Base-by-base conservation (phyloP, 352 stramenopile genomes). In the Phytophthora nicotianae region DNA sequence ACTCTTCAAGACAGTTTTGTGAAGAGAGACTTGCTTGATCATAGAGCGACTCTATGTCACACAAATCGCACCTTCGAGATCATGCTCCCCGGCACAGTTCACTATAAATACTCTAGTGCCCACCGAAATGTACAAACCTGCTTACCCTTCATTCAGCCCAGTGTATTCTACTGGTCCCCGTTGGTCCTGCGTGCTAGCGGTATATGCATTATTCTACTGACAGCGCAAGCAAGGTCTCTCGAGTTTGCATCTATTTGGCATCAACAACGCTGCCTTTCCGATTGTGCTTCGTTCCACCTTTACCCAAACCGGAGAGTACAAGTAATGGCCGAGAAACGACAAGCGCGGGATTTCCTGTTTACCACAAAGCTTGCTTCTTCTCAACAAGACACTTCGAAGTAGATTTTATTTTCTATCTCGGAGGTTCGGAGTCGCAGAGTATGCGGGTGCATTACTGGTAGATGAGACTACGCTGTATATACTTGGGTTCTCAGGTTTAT, bases 401-500 rank as follows among this genome's bases (percentile, higher is more conserved):
- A 29, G 4, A 8, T 29, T 7, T 3, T 29, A 29, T 7, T 20
- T 24, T 24, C 38, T 46, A 46, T 46, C 7, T 17, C 26, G 6
- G 9, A 24, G 38, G 38, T 46, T 17, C 38, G 7, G 38, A 46
- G 4, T 46, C 21, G 10, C 23, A 41, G 16, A 41, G 13, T 41
- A 19, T 41, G 35, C 35, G 13, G 9, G 21, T 35, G 43, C n/a
- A 20, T 50, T 50, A 50, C 43, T 50, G 13, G 17, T 50, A 50
- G 43, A 50, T 50, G 23, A 35, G 13, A 33, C 2, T 35, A 50
- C 43, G 23, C 43, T 20, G 43, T 50, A 50, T 50, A 35, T 35
- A 50, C 27, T 16, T 19, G 29, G 29, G 29, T 13, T 35, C 13
- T 35, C 13, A 13, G 16, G 11, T 13, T 33, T 37, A 50, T 23